Conservation (phyloP, 805 yeast genomes). For the Scheffersomyces stipitis region DNA sequence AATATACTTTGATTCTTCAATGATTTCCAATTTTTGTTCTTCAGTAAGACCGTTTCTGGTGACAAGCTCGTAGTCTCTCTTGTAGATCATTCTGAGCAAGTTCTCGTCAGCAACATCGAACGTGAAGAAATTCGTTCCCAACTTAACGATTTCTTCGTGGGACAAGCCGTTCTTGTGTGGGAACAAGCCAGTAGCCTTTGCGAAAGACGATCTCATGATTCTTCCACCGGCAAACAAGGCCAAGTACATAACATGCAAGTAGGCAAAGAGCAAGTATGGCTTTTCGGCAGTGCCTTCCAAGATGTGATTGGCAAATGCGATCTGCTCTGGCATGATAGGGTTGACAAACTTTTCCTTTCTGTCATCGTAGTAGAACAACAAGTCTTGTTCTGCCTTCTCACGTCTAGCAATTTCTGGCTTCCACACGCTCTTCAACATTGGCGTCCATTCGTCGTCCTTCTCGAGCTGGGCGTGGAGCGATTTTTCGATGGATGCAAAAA, state of each 20-base stretch:
- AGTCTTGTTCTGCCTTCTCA: constrained; percentile 56
- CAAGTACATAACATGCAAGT: constrained; percentile 80
- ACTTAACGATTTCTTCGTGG: constrained; percentile 58
- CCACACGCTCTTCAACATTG: constrained; percentile 61
- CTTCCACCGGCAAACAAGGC: constrained; percentile 88
- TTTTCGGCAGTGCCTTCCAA: constrained; percentile 51
- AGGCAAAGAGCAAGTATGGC: constrained; percentile 74
- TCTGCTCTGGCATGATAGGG: constrained; percentile 63
- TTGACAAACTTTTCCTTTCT: constrained; percentile 51
- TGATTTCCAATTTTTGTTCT: constrained; percentile 65
- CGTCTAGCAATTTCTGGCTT: constrained; percentile 68
- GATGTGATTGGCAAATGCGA: constrained; percentile 63
- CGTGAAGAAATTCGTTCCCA: constrained; percentile 70
- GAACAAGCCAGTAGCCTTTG: constrained; percentile 68
- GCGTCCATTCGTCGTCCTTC: constrained; percentile 36
- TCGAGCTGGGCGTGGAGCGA: constrained; percentile 47
- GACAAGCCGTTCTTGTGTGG: constrained; percentile 69
- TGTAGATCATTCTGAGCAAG: constrained; percentile 62
- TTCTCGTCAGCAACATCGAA: constrained; percentile 71
- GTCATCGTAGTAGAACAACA: constrained; percentile 64
- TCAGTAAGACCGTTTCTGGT: constrained; percentile 74
- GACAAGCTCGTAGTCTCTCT: constrained; percentile 72
- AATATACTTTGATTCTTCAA: constrained; percentile 64
- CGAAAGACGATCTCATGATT: constrained; percentile 63
- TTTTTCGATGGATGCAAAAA: constrained; percentile 63